Evolutionary conservation across 2,329 filamentous ascomycete genomes (phyloP).

Genomic region (Claviceps fusiformis): DNA sequence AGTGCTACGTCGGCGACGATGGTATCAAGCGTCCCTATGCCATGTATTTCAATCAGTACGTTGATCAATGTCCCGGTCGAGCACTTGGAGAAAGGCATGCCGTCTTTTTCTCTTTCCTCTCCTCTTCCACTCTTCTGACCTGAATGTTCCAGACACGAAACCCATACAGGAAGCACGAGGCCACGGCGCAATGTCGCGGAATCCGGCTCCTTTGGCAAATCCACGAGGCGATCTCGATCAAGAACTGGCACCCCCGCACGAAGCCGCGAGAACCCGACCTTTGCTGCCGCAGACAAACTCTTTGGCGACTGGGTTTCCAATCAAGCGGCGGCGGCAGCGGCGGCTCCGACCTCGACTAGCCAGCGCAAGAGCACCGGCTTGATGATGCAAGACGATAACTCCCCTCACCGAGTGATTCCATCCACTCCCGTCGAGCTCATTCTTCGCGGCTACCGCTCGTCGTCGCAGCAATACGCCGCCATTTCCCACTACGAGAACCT

Average conservation of each 20-base stretch:
- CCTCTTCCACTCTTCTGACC: neutral
- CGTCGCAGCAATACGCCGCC: conserved; percentile 65
- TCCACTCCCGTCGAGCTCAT: conserved; percentile 57
- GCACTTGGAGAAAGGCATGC: conserved; percentile 6
- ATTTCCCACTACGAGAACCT: conserved; percentile 80
- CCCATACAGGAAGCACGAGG: conserved; percentile 32
- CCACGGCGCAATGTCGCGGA: conserved; percentile 42
- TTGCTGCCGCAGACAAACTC: conserved; percentile 46
- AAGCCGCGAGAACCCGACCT: conserved; percentile 45
- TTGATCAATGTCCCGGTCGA: neutral
- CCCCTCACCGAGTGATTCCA: conserved; percentile 20
- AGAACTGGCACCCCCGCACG: conserved; percentile 45
- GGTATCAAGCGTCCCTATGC: conserved; percentile 52
- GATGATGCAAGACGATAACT: conserved; percentile 26
- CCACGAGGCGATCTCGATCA: conserved; percentile 48
- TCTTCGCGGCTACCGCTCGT: conserved; percentile 62
- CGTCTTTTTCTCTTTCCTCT: no score
- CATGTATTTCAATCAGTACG: conserved; percentile 51
- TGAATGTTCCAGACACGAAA: conserved; percentile 32
- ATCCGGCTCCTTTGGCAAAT: conserved; percentile 53
- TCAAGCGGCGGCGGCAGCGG: conserved; percentile 27
- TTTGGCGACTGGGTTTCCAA: conserved; percentile 45
- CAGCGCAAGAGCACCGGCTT: conserved; percentile 24
- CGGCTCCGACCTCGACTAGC: conserved; percentile 12
- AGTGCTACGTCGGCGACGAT: conserved; percentile 52